Base-by-base conservation (phyloP, 805 yeast species). In the Wickerhamiella azymoides region DNA sequence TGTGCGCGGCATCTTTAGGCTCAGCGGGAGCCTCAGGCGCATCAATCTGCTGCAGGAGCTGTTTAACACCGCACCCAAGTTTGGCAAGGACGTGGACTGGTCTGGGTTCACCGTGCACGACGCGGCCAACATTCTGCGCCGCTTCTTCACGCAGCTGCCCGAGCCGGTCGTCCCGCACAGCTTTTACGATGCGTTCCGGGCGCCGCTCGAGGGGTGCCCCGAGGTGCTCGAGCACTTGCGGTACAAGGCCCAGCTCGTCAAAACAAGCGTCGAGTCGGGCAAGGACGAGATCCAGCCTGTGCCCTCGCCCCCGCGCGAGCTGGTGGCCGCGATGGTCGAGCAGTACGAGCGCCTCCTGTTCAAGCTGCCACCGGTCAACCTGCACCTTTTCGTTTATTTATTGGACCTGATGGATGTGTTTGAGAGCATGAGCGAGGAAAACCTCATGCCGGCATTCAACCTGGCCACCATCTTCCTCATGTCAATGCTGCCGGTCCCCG, bases 381-480 rank as follows among this genome's bases (percentile, higher is more conserved):
- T 79, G 54, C 95, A 89, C 57, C 68, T 92, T 26, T 68, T 92
- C 6, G 81, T 86, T 52, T 92, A 92, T 66, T 74, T 92, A 18
- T 65, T 92, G 50, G 98, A 92, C 62, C 67, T 92, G 52, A 68
- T 92, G 48, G 80, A 94, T 11, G 74, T 86, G 65, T 93, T 92
- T 56, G 81, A 86, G 37, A 76, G 80, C 49, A 79, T 82, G 56
- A 72, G 93, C 13, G 74, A 73, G 42, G 75, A 75, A 49, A 92
- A 88, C 60, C 68, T 84, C 52, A 92, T 92, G 99, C 78, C 96
- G 1, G 84, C 94, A 1, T 75, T 85, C 55, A 92, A 92, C 60
- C 67, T 92, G 52, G 94, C 97, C 1, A 95, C 97, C 1, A 84
- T 92, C 47, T 92, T 92, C 66, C 98, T 92, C 65, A 97, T 98